Base-by-base conservation (phyloP, 2,329 filamentous ascomycete species). In the Chrysoporthe cubensis region DNA sequence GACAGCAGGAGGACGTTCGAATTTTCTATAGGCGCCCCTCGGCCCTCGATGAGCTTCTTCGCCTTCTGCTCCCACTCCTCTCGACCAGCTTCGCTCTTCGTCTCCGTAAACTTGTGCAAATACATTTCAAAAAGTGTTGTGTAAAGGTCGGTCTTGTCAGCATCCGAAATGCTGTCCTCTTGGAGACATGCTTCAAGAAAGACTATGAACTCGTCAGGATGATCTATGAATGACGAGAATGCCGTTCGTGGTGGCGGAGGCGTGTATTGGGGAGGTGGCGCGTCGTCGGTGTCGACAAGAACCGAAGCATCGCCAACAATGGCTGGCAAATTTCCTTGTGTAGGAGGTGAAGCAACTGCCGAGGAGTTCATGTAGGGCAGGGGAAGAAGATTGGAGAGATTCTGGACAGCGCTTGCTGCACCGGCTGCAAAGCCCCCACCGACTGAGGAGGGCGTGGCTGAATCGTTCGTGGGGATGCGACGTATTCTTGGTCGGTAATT, bases 121-220 rank as follows among this genome's bases (percentile, higher is more conserved):
- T 98, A 99, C 91, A 99, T 98, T 78, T 99, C 96, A 75, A 99
- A 98, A 16, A 99, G 79, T 0, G 96, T 97, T 0, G 95, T 98
- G 75, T 96, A 96, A 18, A 99, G 84, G 77, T 99, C 96, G 1
- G 90, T 87, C 71, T 89, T 91, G 76, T 97, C 92, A 9, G 88
- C 85, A 46, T 91, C 84, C 26, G 88, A 88, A n/a, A 97, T 79
- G 32, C 87, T 85, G 26, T 89, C 83, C 67, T 94, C 90, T 62
- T 89, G 82, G 5, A 97, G 86, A 69, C 95, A 94, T 5, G 94
- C 93, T 79, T 99, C 95, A 0, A 99, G 84, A 76, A 99, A 99
- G 18, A 89, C 83, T 70, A 98, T 95, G 73, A 99, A 98, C 75
- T 97, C 90, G 67, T 94, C 88, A 0, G 96, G 87, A 75, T 97